Evolutionary conservation across 192 early-diverging fungal species (phyloP), one percentile per base, ranked within the genome.

Genomic region (Geranomyces variabilis): DNA sequence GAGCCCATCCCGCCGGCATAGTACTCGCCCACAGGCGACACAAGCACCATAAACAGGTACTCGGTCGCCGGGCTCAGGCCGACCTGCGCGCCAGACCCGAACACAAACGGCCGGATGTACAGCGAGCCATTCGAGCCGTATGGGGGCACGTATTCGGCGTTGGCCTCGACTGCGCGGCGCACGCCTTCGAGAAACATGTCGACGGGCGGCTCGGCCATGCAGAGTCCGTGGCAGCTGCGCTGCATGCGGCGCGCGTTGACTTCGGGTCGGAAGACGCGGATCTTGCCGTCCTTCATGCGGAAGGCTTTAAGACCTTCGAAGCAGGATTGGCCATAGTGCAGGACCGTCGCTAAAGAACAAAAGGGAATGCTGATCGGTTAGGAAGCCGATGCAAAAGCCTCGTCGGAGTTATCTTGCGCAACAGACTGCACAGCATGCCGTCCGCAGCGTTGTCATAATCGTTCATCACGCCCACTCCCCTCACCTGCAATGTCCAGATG

Each of bases 281-380:
- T 74, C 60, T 86, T 86, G 29, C 87, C 89, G 61, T 91, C 84
- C 46, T 82, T 80, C 80, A 84, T 81, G 13, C 87, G 74, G 82
- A 90, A 93, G 0, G 91, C 90, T 70, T 93, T 93, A 67, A 93
- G 73, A n/a, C 91, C 91, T 80, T 93, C 91, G 71, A 93, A 93
- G 70, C 88, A 90, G 36, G 79, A 59, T 80, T 92, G 91, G 28
- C 91, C 91, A 74, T 92, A 92, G 76, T 92, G 86, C 21, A 90
- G 69, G 31, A 77, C 87, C 30, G 90, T 86, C 9, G 88, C 80
- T 81, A 41, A 10, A 19, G 51, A 53, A 53, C 4, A 26, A 53
- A 41, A 21, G 33, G 28, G 29, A 21, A 24, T 8, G 30, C 26
- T 10, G 29, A 57, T 44, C 22, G 29, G 41, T 41, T 62, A 7